These are phyloP conservation scores for Blastocladiella britannica DNA, from an alignment of 192 early-diverging fungal genomes.

Conservation along the genomic window DNA sequence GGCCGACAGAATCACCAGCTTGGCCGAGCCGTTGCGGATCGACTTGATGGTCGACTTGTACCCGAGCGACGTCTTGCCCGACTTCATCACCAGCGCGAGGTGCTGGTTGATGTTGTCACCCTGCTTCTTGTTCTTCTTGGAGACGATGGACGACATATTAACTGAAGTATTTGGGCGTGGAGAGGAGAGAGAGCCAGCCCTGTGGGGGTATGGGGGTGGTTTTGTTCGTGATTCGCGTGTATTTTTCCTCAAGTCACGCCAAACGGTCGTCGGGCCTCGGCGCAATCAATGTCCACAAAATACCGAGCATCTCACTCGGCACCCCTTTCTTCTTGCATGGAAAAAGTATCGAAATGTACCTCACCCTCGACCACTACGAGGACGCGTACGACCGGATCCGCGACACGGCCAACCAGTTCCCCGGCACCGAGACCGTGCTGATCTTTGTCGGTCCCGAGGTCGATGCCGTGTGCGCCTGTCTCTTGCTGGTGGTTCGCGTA, in stretches of 20 bases:
- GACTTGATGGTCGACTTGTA: constrained; percentile 99
- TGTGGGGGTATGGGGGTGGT: too few relatives aligned
- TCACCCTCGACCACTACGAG: neutral
- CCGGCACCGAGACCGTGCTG: neutral
- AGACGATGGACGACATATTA: constrained; percentile 19
- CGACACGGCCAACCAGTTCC: neutral
- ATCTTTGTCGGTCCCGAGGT: neutral
- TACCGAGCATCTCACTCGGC: too few relatives aligned
- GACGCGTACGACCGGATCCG: neutral
- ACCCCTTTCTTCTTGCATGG: too few relatives aligned
- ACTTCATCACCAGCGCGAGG: constrained; percentile 97
- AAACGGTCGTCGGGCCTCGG: too few relatives aligned
- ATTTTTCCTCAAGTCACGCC: too few relatives aligned
- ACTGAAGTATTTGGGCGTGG: too few relatives aligned
- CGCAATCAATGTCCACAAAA: too few relatives aligned
- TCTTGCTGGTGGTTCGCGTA: neutral
- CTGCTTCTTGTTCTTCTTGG: constrained; percentile 67
- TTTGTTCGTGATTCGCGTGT: too few relatives aligned
- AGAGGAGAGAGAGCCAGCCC: too few relatives aligned
- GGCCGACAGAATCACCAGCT: constrained; percentile 96
- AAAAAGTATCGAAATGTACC: too few relatives aligned
- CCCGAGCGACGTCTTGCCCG: constrained; percentile 91
- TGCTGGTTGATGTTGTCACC: constrained; percentile 94
- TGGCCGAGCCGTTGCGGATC: constrained; percentile 92
- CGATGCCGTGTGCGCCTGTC: neutral